Conservation (phyloP, 2,329 filamentous ascomycete species). For the Apiospora saccharicola region DNA sequence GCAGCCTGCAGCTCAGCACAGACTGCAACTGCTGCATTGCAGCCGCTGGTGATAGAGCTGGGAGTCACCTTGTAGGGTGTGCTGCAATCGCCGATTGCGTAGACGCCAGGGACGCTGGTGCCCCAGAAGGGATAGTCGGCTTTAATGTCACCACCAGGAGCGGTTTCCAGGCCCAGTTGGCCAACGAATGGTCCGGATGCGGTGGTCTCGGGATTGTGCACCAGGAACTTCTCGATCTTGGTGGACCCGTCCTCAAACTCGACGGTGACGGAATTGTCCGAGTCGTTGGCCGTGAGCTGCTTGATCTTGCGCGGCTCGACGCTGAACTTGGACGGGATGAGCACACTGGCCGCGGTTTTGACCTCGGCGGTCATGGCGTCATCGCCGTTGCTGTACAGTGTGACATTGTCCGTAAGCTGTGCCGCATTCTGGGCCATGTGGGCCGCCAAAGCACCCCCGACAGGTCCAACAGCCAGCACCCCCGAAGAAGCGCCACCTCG, state of each 20-base stretch:
- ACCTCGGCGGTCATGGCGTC: constrained; percentile 34
- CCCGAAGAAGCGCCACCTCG: constrained; percentile 41
- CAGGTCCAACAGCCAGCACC: constrained; percentile 39
- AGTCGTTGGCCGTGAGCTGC: background rate
- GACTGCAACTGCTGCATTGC: constrained; percentile 32
- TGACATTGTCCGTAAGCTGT: constrained; percentile 39
- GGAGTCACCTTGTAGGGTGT: constrained; percentile 34
- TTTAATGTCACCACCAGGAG: constrained; percentile 30
- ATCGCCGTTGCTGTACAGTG: constrained; percentile 47
- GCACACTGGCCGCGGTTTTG: background rate
- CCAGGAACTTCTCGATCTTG: background rate
- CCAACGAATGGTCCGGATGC: constrained; percentile 37
- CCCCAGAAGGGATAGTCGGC: constrained; percentile 31
- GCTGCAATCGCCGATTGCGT: constrained; percentile 36
- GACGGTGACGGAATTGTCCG: background rate
- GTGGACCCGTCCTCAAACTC: constrained; percentile 31
- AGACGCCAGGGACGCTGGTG: constrained; percentile 34
- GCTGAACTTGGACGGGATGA: background rate
- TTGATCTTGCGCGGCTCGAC: background rate
- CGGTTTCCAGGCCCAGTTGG: constrained; percentile 41
- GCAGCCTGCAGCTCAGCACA: constrained; percentile 34
- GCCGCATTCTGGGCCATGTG: constrained; percentile 40
- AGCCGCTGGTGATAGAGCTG: constrained; percentile 32
- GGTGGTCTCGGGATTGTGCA: constrained; percentile 36
- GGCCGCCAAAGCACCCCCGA: constrained; percentile 28